Evolutionary conservation across 2,329 filamentous ascomycete species (phyloP), one percentile per base, ranked within the genome.

Genomic region (Colletotrichum simmondsii): DNA sequence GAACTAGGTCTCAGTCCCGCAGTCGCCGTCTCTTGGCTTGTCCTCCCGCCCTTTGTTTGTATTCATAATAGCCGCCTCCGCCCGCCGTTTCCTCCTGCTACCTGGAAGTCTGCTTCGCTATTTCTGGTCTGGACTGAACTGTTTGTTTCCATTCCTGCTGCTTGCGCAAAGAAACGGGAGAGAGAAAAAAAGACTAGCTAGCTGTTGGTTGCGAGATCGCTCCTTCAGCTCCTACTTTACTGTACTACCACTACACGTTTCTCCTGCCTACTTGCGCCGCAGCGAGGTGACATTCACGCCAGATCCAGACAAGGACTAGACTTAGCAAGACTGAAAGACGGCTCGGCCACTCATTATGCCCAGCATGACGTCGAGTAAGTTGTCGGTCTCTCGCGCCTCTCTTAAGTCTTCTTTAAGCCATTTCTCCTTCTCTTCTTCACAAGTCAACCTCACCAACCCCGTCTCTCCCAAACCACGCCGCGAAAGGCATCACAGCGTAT

Each of bases 321-420:
- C 60, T 60, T 42, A 57, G 60, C 65, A 53, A 65, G 70, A 70
- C 70, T 59, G 60, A 65, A 72, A 73, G 68, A 71, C 71, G 67
- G 30, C n/a, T 12, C 53, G 24, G 46, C 58, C 61, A n/a, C 57
- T 62, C 19, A 57, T 73, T 65, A 79, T 79, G 78, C 81, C 81
- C 81, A 82, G 77, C 76, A 86, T 86, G 84, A 81, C 84, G 79
- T 85, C 84, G 77, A 83, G 82, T 83, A 86, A 85, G 83, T 85
- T 75, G 57, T 74, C 74, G 63, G 68, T 71, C 58, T 75, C 81
- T 77, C 79, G 82, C 78, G 80, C 81, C 65, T 79, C 80, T 71
- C 58, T 72, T 46, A 76, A 81, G 66, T 78, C 85, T 75, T 78
- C 81, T 75, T 79, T 81, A 76, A 81, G 80, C 71, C 73, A 81